Percentiles rank a stretch among this genome's conserved stretches.
Evolutionary conservation across 169 alveolate genomes (phyloP).

Genomic region (Cyclospora cayetanensis): DNA sequence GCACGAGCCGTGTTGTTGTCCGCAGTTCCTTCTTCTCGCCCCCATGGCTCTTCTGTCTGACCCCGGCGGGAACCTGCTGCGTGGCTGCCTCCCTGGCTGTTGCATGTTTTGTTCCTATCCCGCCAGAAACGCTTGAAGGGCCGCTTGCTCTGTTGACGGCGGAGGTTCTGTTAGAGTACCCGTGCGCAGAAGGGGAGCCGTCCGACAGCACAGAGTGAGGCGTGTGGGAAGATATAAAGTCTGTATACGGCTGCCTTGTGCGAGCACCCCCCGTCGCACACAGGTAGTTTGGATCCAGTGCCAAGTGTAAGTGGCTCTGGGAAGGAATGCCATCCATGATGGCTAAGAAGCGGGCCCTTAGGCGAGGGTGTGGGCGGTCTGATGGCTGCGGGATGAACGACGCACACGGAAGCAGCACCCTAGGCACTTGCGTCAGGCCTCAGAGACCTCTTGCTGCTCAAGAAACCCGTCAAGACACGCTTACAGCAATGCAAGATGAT

Average conservation of each 20-base stretch:
- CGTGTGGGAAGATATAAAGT: constrained; percentile 63
- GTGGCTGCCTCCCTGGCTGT: no score
- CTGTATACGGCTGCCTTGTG: constrained; percentile 50
- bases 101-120: no score
- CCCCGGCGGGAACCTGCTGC: no score
- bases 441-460: no score
- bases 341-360: constrained; percentile 46
- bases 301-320: constrained; percentile 3
- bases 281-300: not conserved
- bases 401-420: not conserved
- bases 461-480: no score
- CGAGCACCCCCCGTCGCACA: not conserved
- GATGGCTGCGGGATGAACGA: constrained; percentile 35
- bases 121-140: no score
- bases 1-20: not conserved
- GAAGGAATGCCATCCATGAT: constrained; percentile 57
- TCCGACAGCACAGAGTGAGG: constrained; percentile 63
- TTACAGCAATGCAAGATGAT: no score
- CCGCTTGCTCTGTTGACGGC: no score
- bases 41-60: no score
- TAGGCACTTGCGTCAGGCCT: not conserved
- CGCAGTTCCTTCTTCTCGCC: not conserved
- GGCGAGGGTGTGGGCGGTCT: constrained; percentile 65
- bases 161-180: no score
- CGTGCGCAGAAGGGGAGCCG: not conserved